Evolutionary conservation across 1,284 basidiomycete species (phyloP).

Genomic region (Bjerkandera adusta): DNA sequence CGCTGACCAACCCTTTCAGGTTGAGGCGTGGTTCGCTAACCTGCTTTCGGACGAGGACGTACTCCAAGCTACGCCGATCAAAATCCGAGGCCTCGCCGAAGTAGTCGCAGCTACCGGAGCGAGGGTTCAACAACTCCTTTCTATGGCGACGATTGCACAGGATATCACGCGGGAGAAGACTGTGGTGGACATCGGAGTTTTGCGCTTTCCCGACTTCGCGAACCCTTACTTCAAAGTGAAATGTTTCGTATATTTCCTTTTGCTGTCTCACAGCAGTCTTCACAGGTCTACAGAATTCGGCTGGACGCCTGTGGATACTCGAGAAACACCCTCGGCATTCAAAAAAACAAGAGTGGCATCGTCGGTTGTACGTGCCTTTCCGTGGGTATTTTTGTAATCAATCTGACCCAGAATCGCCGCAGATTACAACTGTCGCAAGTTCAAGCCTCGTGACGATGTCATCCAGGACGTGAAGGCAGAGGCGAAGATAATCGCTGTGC

Average conservation of each 20-base stretch:
- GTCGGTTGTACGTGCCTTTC: conserved; percentile 3
- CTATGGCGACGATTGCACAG: too few species aligned
- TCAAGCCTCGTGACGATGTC: neutral
- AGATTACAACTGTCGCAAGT: neutral
- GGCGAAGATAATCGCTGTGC: neutral
- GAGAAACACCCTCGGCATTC: too few species aligned
- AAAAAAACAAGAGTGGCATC: conserved; percentile 4
- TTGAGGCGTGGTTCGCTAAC: conserved; percentile 1
- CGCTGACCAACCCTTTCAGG: neutral
- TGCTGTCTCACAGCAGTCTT: too few species aligned
- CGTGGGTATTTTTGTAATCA: neutral
- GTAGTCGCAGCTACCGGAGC: conserved; percentile 4
- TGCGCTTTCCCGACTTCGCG: conserved; percentile 1
- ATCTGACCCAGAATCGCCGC: neutral
- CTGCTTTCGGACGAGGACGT: conserved; percentile 8
- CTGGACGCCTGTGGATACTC: conserved; percentile 5
- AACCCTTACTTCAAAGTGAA: conserved; percentile 4
- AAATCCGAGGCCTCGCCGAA: neutral
- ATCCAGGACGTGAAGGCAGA: neutral
- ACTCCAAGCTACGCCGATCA: neutral
- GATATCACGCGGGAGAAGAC: neutral
- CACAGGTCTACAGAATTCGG: neutral
- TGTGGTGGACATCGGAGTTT: conserved; percentile 3
- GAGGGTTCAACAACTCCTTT: neutral
- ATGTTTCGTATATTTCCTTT: too few species aligned